Conservation (phyloP, 2,329 filamentous ascomycete genomes). For the Emmonsiellopsis sp. region DNA sequence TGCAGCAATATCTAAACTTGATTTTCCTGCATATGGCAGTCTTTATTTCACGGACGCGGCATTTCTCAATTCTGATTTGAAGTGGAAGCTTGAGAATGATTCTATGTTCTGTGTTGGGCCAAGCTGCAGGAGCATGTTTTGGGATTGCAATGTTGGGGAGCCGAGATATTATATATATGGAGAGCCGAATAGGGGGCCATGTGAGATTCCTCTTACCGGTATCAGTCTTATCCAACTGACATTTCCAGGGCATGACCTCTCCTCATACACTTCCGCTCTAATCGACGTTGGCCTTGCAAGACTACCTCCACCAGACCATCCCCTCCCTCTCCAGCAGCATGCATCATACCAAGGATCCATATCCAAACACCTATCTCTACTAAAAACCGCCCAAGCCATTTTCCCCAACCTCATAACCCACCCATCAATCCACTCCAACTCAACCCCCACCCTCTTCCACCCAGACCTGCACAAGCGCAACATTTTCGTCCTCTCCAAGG, state of each 20-base stretch:
- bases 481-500: slow-evolving; percentile 33
- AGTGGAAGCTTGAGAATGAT: slow-evolving; percentile 8
- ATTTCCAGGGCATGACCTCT: slow-evolving; percentile 30
- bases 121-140: slow-evolving; percentile 13
- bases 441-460: slow-evolving; percentile 28
- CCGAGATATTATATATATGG: slow-evolving; percentile 25
- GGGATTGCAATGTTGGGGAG: slow-evolving; percentile 17
- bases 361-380: slow-evolving; percentile 24
- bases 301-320: slow-evolving; percentile 17
- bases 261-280: slow-evolving; percentile 27
- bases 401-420: slow-evolving; percentile 23
- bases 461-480: slow-evolving; percentile 35
- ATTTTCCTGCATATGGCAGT: slow-evolving; percentile 29
- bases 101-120: slow-evolving; percentile 12
- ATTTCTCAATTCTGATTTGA: slow-evolving; percentile 9
- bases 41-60: slow-evolving; percentile 24
- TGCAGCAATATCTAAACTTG: slow-evolving; percentile 14
- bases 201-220: slow-evolving; percentile 18
- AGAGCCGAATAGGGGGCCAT: slow-evolving; percentile 30
- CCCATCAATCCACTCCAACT: slow-evolving; percentile 18
- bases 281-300: slow-evolving; percentile 31
- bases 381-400: slow-evolving; percentile 21
- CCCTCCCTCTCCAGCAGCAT: slow-evolving; percentile 10
- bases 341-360: slow-evolving; percentile 29
- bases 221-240: slow-evolving; percentile 10